Evolutionary conservation across 768 basidiomycete genomes (phyloP).

Genomic region (Myochromella boudieri): DNA sequence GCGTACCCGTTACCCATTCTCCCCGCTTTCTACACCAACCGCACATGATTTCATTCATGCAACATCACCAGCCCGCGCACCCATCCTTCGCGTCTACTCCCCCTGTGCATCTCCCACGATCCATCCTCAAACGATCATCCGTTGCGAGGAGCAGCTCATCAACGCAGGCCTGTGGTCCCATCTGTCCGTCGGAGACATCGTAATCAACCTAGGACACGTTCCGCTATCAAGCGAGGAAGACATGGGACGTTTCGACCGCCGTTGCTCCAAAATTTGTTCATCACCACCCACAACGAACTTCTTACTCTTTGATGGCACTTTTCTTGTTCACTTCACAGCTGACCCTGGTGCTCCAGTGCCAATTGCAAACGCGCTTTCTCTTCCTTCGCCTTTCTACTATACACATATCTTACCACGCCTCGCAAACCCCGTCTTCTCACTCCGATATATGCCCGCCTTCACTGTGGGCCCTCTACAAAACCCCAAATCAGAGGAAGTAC

Average conservation of each 20-base stretch:
- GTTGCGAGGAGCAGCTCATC: constrained; percentile 71
- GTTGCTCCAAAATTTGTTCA: constrained; percentile 3
- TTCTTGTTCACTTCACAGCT: constrained; percentile 54
- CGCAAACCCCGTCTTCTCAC: constrained; percentile 36
- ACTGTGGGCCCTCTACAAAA: constrained; percentile 34
- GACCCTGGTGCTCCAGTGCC: constrained; percentile 55
- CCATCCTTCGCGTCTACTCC: constrained; percentile 61
- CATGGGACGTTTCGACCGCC: constrained; percentile 17
- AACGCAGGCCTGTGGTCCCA: constrained; percentile 69
- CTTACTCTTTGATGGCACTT: constrained; percentile 72
- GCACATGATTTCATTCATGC: constrained; percentile 66
- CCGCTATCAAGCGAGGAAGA: constrained; percentile 39
- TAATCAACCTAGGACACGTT: constrained; percentile 81
- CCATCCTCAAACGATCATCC: constrained; percentile 40
- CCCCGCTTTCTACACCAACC: constrained; percentile 24
- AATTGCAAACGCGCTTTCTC: constrained; percentile 52
- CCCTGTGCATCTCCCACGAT: constrained; percentile 60
- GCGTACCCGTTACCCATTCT: constrained; percentile 6
- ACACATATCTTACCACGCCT: constrained; percentile 53
- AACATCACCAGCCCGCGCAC: constrained; percentile 65
- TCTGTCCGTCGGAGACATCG: constrained; percentile 74
- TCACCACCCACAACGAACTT: constrained; percentile 40
- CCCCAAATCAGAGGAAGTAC: constrained; percentile 7
- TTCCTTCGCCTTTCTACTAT: constrained; percentile 80
- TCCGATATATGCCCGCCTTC: constrained; percentile 35